phyloP scores from a whole-genome alignment of 1,284 basidiomycete species.

The Fomitopsis betulina region DNA sequence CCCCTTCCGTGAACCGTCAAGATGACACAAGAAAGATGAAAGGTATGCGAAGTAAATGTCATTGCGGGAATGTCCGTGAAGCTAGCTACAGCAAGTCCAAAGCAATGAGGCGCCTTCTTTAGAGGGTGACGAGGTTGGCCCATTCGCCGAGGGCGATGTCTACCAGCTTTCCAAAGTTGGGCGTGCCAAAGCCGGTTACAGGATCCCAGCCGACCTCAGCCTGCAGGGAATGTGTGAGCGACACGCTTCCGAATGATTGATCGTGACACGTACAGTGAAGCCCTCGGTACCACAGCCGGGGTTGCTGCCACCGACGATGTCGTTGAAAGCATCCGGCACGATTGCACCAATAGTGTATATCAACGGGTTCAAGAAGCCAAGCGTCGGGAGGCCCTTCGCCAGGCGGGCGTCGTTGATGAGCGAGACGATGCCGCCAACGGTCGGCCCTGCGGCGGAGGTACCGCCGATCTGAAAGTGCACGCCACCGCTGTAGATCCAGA shows the following conservation, averaged over 20 bases:
- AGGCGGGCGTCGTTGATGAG: constrained; percentile 55
- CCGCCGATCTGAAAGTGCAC: constrained; percentile 34
- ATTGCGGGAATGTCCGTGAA: not conserved
- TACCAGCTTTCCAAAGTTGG: constrained; percentile 26
- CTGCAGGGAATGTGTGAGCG: not conserved
- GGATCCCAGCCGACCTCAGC: constrained; percentile 35
- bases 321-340: constrained; percentile 34
- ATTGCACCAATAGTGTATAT: constrained; percentile 29
- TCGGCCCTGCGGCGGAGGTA: constrained; percentile 51
- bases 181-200: constrained; percentile 30
- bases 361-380: constrained; percentile 49
- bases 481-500: constrained; percentile 26
- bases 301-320: constrained; percentile 35
- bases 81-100: not conserved
- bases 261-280: constrained; percentile 21
- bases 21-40: no score
- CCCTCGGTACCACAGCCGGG: constrained; percentile 26
- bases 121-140: not conserved
- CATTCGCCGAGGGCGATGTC: constrained; percentile 10
- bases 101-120: not conserved
- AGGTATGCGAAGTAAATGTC: no score
- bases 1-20: no score
- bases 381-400: constrained; percentile 32
- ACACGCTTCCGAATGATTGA: not conserved
- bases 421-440: constrained; percentile 45